A percentile compares a stretch with the other conserved stretches of the same genome.
phyloP scores from a whole-genome alignment of 2,329 filamentous ascomycete species.

The Colletotrichum noveboracense region DNA sequence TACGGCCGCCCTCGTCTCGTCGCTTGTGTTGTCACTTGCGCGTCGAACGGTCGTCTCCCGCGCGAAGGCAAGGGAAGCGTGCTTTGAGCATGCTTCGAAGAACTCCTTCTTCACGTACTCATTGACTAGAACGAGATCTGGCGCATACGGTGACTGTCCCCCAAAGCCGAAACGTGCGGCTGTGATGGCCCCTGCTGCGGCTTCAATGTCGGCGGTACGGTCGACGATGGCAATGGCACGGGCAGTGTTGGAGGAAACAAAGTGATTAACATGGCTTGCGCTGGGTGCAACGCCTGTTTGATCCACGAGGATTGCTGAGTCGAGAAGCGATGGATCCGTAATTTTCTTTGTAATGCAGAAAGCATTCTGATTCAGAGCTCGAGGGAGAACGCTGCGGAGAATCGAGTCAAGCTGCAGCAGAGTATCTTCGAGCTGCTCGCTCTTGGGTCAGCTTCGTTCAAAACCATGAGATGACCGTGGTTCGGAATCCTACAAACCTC shows the following conservation, averaged over 20 bases:
- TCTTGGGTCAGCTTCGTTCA: neutral
- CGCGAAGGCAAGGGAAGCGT: constrained; percentile 36
- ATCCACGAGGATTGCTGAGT: constrained; percentile 7
- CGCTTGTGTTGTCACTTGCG: constrained; percentile 23
- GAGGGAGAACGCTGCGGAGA: constrained; percentile 3
- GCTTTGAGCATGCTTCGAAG: constrained; percentile 36
- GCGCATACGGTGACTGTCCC: constrained; percentile 64
- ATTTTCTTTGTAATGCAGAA: constrained; percentile 15
- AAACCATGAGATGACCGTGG: neutral
- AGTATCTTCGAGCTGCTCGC: constrained; percentile 8
- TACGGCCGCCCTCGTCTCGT: constrained; percentile 24
- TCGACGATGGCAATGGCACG: constrained; percentile 63
- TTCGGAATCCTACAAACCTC: constrained; percentile 21
- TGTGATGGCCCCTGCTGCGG: constrained; percentile 58
- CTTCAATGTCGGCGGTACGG: constrained; percentile 58
- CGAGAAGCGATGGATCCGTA: neutral
- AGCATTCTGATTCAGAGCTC: constrained; percentile 6
- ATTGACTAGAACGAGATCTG: constrained; percentile 68
- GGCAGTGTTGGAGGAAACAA: constrained; percentile 19
- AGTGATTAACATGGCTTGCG: neutral
- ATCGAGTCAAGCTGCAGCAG: constrained; percentile 5
- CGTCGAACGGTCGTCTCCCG: constrained; percentile 23
- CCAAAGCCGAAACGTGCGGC: constrained; percentile 59
- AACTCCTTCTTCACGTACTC: constrained; percentile 64
- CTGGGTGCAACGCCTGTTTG: neutral